Base-by-base conservation (phyloP, 768 basidiomycete species). In the Neoboletus subvelutipes region DNA sequence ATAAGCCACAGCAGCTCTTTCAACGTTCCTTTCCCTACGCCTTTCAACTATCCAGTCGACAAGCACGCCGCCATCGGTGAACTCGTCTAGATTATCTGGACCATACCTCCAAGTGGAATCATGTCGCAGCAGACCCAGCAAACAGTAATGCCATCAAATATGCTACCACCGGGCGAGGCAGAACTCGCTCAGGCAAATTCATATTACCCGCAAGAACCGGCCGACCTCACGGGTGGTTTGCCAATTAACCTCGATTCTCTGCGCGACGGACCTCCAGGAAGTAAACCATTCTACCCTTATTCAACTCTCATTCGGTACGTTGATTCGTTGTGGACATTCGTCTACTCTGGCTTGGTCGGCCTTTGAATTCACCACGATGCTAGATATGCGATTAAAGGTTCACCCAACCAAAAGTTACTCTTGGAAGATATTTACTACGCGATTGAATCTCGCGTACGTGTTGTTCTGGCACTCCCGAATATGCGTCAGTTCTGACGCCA, bases 401-500 rank as follows among this genome's bases (percentile, higher is more conserved):
- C 92, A 8, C 91, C 91, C 40, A 92, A 88, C 69, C 88, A 90
- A 73, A 92, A 90, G 68, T 72, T 94, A 54, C 76, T 94, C 53
- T 75, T 94, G 50, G 91, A 94, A 75, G 91, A 94, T 72, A 93
- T 94, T 52, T 94, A 94, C 71, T 93, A 92, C 74, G 91, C 91
- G 17, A 92, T 94, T 59, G 91, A 92, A 73, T 91, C 89, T 51
- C 82, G 90, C 66, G 90, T 92, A 74, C 69, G 87, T 80, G 51
- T 26, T 24, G 1, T 54, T 53, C 26, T 24, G 52, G 56, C 26
- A 36, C 52, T 47, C 37, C 45, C 49, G 34, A 42, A 34, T 29
- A 28, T 43, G 11, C 8, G 3, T 59, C 42, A 10, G 36, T 31
- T 31, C 45, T 72, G 34, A 64, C 46, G 28, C 42, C 52, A 50